Base-by-base conservation (phyloP, 148 eudicot genomes). In the Cornus kousa region DNA sequence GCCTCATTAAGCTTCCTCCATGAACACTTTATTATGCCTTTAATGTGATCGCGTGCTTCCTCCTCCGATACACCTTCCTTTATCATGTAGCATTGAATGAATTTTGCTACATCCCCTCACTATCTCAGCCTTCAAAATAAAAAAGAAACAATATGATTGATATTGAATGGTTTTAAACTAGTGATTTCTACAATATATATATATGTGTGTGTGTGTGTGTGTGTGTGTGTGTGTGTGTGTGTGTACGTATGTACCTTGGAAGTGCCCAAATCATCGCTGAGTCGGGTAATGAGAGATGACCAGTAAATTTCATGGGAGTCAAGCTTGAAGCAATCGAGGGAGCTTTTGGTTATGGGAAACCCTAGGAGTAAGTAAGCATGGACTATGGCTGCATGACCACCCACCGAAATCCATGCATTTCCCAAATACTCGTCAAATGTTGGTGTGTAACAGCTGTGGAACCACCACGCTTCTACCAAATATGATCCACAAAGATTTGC, bases 91-190 rank as follows among this genome's bases (percentile, higher is more conserved):
- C 81, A 72, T 9, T 31, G 69, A 19, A 79, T 79, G 20, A 77
- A 79, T 72, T 79, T 79, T 13, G 77, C 77, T 31, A 72, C 81
- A 12, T 79, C 81, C 2, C 81, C 81, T 79, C 81, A 23, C 24
- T 8, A 72, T 72, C 81, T 79, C 81, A 3, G 24, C 77, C 81
- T 79, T 43, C 43, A 46, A 78, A 9, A 46, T 0, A 1, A 62
- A 62, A 43, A 4, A 6, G 9, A 43, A 39, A 39, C 5, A 39
- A 39, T 4, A 7, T 39, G 7, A 1, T 39, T 39, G 5, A 39
- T 4, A 4, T 39, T 0, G 43, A 4, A 39, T 39, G 43, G 43
- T 39, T 7, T 39, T 4, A 39, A 39, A 28, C 28, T 28, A 28
- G 28, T 28, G 28, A 28, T 28, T 28, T 0, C 28, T 28, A 28